Conservation (phyloP, 2,329 filamentous ascomycete species). For the Clathrospora elynae region DNA sequence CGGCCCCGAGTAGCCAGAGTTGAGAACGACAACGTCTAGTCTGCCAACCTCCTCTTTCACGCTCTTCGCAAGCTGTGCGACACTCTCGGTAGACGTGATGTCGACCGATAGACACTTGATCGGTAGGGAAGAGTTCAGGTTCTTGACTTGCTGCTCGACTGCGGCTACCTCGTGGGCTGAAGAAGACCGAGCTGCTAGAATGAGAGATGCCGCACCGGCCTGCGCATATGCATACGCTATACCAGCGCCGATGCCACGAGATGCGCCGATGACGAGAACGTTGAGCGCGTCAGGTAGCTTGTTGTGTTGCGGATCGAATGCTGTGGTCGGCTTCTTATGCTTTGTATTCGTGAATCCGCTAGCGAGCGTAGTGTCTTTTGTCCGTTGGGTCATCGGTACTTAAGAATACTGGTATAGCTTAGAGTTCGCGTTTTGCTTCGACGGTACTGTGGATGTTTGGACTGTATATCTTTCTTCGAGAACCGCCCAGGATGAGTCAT, state of each 20-base stretch:
- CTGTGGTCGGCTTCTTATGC: constrained; percentile 17
- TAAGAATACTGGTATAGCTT: no score
- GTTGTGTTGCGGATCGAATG: constrained; percentile 25
- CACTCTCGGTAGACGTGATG: constrained; percentile 34
- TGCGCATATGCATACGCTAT: constrained; percentile 40
- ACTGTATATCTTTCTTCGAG: no score
- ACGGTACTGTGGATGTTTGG: no score
- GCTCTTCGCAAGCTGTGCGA: constrained; percentile 27
- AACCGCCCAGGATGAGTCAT: no score
- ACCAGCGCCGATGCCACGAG: constrained; percentile 38
- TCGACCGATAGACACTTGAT: constrained; percentile 29
- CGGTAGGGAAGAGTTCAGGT: constrained; percentile 10
- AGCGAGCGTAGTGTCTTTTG: constrained; percentile 25
- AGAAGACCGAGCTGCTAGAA: constrained; percentile 34
- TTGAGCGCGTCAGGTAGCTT: constrained; percentile 26
- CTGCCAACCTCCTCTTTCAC: constrained; percentile 31
- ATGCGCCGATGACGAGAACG: constrained; percentile 43
- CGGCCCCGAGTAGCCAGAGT: constrained; percentile 47
- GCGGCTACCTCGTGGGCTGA: constrained; percentile 19
- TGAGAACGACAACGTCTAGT: constrained; percentile 48
- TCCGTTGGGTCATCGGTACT: constrained; percentile 20
- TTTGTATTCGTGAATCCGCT: constrained; percentile 21
- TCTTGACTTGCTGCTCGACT: constrained; percentile 18
- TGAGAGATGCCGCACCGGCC: constrained; percentile 30
- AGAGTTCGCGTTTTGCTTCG: no score